Conservation (phyloP, 345 rosid genomes). For the Camelina hispida region DNA sequence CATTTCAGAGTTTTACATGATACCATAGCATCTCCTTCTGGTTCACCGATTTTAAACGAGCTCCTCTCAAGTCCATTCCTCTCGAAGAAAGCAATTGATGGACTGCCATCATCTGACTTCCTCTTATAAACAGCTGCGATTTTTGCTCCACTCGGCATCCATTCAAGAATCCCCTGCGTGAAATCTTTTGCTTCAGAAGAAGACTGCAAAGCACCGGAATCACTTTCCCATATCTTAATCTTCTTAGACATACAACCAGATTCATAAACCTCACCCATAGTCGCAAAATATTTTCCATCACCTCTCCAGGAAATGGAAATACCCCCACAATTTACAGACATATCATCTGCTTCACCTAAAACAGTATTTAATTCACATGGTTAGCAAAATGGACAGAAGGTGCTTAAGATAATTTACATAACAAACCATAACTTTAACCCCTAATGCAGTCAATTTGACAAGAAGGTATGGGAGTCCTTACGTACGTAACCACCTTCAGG, state of each 20-base stretch:
- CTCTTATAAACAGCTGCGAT: conserved; percentile 76
- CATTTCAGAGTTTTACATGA: conserved; percentile 68
- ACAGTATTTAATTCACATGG: conserved; percentile 15
- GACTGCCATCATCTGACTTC: conserved; percentile 60
- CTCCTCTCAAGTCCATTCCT: conserved; percentile 89
- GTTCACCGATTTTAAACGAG: conserved; percentile 64
- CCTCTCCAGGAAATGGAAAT: conserved; percentile 87
- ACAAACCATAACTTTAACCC: conserved; percentile 4
- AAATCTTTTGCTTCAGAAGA: conserved; percentile 70
- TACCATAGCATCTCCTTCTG: conserved; percentile 49
- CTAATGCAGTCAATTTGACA: background rate
- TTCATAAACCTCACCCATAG: conserved; percentile 51
- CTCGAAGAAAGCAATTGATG: conserved; percentile 75
- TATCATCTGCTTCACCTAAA: conserved; percentile 53
- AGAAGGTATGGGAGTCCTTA: conserved; percentile 67
- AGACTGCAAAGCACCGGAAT: conserved; percentile 75
- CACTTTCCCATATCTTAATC: conserved; percentile 93
- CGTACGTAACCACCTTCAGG: conserved; percentile 72
- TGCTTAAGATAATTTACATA: background rate
- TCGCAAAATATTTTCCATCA: conserved; percentile 89
- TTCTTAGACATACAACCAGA: conserved; percentile 55
- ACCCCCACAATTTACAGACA: conserved; percentile 46
- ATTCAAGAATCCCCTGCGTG: conserved; percentile 73
- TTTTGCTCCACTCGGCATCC: conserved; percentile 99
- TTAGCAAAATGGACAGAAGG: conserved; percentile 12